phyloP scores from a whole-genome alignment of 306 rosid genomes.

The Prunus campanulata region DNA sequence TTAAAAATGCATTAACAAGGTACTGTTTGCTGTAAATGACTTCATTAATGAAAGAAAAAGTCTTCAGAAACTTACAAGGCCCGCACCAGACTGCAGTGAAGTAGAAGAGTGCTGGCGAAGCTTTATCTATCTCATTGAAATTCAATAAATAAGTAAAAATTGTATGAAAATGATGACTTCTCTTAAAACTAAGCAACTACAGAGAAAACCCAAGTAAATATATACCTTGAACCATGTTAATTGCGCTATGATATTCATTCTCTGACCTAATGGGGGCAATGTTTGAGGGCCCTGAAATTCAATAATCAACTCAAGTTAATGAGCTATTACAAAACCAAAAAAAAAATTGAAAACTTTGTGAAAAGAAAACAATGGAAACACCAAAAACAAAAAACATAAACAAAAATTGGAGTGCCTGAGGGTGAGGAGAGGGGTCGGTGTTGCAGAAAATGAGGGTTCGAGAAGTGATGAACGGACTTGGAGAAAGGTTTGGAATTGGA shows the following conservation, averaged over 20 bases:
- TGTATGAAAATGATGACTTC: background rate
- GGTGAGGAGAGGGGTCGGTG: conserved; percentile 18
- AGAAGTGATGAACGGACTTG: conserved; percentile 6
- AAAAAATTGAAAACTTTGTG: background rate
- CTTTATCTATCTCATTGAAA: conserved; percentile 37
- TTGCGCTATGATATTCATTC: conserved; percentile 44
- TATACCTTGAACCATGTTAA: conserved; percentile 49
- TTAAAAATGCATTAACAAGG: background rate
- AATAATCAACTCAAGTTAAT: background rate
- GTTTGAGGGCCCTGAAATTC: conserved; percentile 55
- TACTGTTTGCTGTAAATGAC: background rate
- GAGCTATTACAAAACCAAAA: background rate
- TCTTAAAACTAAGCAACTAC: background rate
- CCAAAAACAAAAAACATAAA: background rate
- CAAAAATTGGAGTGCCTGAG: conserved; percentile 12
- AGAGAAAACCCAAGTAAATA: background rate
- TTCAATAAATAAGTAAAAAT: conserved; percentile 15
- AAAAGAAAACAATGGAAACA: background rate
- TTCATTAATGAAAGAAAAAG: background rate
- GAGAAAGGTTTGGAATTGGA: conserved; percentile 14
- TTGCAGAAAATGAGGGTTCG: background rate
- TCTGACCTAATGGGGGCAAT: conserved; percentile 51
- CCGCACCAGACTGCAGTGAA: conserved; percentile 94
- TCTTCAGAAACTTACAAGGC: conserved; percentile 64
- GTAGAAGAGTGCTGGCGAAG: conserved; percentile 73